Percentiles rank a stretch among this genome's conserved stretches.
These are phyloP conservation scores for Fraxinus platypoda DNA, from an alignment of 305 asterid species.

Conservation along the genomic window DNA sequence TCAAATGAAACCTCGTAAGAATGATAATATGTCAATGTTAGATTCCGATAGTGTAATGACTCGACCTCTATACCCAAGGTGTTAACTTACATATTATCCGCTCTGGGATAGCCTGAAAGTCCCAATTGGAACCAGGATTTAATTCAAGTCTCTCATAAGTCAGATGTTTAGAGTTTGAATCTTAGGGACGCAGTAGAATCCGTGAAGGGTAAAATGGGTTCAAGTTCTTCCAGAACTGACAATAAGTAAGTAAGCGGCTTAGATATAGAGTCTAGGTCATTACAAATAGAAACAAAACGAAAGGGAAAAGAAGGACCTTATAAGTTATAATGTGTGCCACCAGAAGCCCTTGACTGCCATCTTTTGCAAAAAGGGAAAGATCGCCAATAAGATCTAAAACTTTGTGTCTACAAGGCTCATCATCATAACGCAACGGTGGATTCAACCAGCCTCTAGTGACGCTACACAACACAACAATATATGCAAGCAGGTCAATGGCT, in stretches of 20 bases:
- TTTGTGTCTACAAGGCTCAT: conserved; percentile 97
- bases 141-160: neutral
- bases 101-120: neutral
- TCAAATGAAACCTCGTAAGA: neutral
- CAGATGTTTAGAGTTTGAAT: neutral
- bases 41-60: neutral
- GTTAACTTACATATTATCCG: neutral
- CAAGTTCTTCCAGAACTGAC: neutral
- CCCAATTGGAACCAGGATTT: neutral
- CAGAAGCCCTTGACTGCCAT: conserved; percentile 85
- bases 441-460: conserved; percentile 77
- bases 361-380: conserved; percentile 77
- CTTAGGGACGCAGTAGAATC: neutral
- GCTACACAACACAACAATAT: conserved; percentile 36
- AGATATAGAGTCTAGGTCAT: neutral
- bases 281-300: neutral
- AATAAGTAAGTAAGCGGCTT: neutral
- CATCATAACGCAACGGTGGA: conserved; percentile 70
- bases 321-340: conserved; percentile 78
- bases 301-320: conserved; percentile 52
- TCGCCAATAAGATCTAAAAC: conserved; percentile 95
- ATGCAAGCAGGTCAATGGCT: neutral
- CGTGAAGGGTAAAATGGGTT: neutral
- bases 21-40: neutral
- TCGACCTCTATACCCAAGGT: neutral